Conservation (phyloP, 768 basidiomycete genomes). For the Omphalotus guepiniiformis region DNA sequence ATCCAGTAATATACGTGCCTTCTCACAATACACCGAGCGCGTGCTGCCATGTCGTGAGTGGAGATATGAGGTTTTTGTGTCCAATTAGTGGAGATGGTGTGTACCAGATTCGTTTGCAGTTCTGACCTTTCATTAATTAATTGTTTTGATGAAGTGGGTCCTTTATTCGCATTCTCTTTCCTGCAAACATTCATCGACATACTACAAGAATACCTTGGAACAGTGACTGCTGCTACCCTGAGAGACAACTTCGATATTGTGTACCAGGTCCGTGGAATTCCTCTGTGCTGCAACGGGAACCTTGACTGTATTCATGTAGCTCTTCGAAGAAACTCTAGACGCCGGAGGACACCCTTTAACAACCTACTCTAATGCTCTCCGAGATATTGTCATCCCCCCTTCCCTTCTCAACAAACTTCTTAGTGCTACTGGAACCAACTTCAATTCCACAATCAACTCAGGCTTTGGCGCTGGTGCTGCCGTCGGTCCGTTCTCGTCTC, state of each 20-base stretch:
- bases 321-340: conserved; percentile 94
- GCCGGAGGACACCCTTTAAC: conserved; percentile 90
- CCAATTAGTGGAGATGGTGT: conserved; percentile 83
- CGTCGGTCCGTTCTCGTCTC: conserved; percentile 69
- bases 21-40: conserved; percentile 51
- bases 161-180: conserved; percentile 86
- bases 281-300: not conserved
- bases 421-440: conserved; percentile 47
- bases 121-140: not conserved
- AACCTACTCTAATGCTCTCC: conserved; percentile 82
- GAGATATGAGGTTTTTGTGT: conserved; percentile 73
- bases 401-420: conserved; percentile 76
- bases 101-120: conserved; percentile 23
- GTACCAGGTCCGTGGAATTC: conserved; percentile 65
- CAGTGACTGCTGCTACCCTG: conserved; percentile 72
- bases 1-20: conserved; percentile 70
- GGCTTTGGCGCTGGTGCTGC: conserved; percentile 32
- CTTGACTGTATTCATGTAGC: conserved; percentile 36
- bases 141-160: conserved; percentile 65
- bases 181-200: conserved; percentile 82
- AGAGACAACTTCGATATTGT: conserved; percentile 94
- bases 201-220: conserved; percentile 82
- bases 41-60: conserved; percentile 77
- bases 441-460: conserved; percentile 42
- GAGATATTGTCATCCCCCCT: conserved; percentile 92